A percentile compares a stretch with the other conserved stretches of the same genome.
These are phyloP conservation scores for Acmispon strigosus DNA, from an alignment of 306 rosid genomes.

Conservation along the genomic window DNA sequence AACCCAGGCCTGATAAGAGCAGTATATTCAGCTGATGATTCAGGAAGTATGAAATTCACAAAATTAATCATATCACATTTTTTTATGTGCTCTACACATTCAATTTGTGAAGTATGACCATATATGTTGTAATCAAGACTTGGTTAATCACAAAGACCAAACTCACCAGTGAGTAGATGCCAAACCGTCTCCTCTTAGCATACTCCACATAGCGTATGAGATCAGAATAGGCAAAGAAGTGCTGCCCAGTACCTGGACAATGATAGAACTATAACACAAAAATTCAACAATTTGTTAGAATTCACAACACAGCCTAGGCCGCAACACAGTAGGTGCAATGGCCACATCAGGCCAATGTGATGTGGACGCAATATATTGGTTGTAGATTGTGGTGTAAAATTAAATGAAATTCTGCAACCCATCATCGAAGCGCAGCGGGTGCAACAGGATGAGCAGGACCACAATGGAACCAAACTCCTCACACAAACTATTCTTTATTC, in stretches of 20 bases:
- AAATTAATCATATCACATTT: not conserved
- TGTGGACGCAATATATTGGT: too few relatives aligned
- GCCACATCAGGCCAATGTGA: too few relatives aligned
- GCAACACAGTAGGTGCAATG: too few relatives aligned
- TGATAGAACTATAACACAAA: constrained; percentile 13
- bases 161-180: constrained; percentile 19
- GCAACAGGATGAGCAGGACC: too few relatives aligned
- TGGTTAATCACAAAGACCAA: not conserved
- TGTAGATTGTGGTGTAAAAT: too few relatives aligned
- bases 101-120: not conserved
- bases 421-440: too few relatives aligned
- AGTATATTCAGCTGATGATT: not conserved
- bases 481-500: too few relatives aligned
- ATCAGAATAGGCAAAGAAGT: not conserved
- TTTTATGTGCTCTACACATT: not conserved
- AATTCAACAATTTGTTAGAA: not conserved
- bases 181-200: not conserved
- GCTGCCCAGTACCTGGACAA: constrained; percentile 17
- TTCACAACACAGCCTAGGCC: too few relatives aligned
- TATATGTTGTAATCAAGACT: not conserved
- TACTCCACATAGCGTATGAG: constrained; percentile 10
- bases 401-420: too few relatives aligned
- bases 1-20: not conserved
- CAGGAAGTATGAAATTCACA: constrained; percentile 5
- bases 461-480: too few relatives aligned